Evolutionary conservation across 2,329 filamentous ascomycete species (phyloP).

Genomic region (Calonectria fujianensis): DNA sequence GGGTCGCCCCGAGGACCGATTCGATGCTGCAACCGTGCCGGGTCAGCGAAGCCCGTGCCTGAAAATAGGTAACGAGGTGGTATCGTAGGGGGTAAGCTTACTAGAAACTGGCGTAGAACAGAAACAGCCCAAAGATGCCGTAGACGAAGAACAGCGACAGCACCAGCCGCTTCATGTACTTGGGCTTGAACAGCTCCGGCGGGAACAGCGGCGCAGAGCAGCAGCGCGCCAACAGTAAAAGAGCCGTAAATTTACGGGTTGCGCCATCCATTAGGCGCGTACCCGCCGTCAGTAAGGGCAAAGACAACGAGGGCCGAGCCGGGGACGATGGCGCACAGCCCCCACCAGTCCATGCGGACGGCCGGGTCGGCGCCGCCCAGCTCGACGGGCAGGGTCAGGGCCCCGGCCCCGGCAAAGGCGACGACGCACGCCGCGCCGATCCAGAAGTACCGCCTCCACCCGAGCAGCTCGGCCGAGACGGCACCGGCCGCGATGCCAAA

Average conservation of each 20-base stretch:
- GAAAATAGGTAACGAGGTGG: too few relatives aligned
- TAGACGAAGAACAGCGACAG: constrained; percentile 79
- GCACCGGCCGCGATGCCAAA: constrained; percentile 81
- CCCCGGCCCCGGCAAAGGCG: constrained; percentile 68
- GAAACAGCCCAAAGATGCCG: constrained; percentile 79
- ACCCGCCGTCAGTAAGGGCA: constrained; percentile 82
- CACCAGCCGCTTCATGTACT: constrained; percentile 79
- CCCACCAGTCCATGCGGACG: constrained; percentile 80
- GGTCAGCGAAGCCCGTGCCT: constrained; percentile 31
- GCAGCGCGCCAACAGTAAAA: constrained; percentile 76
- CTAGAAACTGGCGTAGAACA: constrained; percentile 83
- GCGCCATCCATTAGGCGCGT: constrained; percentile 80
- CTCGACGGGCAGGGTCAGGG: constrained; percentile 62
- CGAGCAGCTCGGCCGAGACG: constrained; percentile 74
- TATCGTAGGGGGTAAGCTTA: constrained; percentile 58
- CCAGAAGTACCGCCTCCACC: constrained; percentile 83
- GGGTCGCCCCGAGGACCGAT: constrained; percentile 73
- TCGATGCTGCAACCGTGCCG: constrained; percentile 69
- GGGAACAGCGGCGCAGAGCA: constrained; percentile 78
- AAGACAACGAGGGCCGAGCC: constrained; percentile 83
- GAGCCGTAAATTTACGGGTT: constrained; percentile 82
- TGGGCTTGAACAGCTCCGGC: constrained; percentile 79
- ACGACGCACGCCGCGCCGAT: constrained; percentile 70
- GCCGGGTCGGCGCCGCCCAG: constrained; percentile 53
- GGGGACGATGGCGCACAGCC: constrained; percentile 75